Conservation (phyloP, 2,329 filamentous ascomycete genomes). For the Zymoseptoria brevis region DNA sequence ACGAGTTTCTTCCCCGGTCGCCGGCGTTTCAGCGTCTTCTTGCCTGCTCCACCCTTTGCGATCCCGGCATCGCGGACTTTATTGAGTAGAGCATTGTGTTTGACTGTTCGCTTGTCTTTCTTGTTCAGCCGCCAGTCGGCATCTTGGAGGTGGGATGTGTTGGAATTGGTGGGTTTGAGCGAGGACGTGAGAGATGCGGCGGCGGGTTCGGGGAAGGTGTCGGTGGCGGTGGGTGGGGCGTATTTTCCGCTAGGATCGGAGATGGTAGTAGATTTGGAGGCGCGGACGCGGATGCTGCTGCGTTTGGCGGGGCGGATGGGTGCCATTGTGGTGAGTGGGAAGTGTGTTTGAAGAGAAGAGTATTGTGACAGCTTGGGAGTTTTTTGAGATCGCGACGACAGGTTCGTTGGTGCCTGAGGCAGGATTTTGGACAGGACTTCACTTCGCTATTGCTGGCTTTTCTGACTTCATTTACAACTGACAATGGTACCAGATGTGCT, state of each 20-base stretch:
- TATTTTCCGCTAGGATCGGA: constrained; percentile 18
- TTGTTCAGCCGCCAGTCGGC: constrained; percentile 63
- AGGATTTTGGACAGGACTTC: neutral
- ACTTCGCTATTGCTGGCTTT: neutral
- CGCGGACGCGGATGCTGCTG: constrained; percentile 10
- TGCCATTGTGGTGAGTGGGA: constrained; percentile 6
- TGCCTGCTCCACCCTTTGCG: constrained; percentile 54
- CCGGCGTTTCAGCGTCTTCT: constrained; percentile 47
- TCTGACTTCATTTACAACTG: neutral
- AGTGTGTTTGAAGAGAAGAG: neutral
- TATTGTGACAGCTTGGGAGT: neutral
- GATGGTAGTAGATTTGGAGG: constrained; percentile 7
- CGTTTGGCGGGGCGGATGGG: constrained; percentile 9
- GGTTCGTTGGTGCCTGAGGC: neutral
- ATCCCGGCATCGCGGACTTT: constrained; percentile 51
- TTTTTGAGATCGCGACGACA: neutral
- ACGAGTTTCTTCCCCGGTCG: constrained; percentile 70
- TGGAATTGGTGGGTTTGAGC: neutral
- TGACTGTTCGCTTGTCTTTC: constrained; percentile 73
- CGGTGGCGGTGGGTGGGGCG: constrained; percentile 11
- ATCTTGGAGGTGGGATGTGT: constrained; percentile 3
- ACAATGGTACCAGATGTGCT: neutral
- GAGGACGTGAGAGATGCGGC: constrained; percentile 3
- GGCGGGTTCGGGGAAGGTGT: constrained; percentile 1
- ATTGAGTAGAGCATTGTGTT: constrained; percentile 65